Evolutionary conservation across 768 basidiomycete genomes (phyloP).

Genomic region (Pisolithus tinctorius): DNA sequence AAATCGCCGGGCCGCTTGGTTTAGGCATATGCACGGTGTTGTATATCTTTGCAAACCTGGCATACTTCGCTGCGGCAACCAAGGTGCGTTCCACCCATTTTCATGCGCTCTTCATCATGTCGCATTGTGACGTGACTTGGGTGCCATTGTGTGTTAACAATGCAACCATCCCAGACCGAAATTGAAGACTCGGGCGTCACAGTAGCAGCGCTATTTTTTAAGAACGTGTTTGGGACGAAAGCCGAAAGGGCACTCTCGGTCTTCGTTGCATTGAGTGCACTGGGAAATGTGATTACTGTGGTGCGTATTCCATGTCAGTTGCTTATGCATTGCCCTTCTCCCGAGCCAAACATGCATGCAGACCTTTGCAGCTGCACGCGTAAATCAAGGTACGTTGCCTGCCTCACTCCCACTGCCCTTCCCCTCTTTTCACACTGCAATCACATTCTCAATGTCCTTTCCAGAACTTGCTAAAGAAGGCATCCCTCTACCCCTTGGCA

Average conservation of each 20-base stretch:
- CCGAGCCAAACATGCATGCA: conserved; percentile 10
- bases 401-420: not conserved
- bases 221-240: conserved; percentile 46
- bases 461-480: conserved; percentile 57
- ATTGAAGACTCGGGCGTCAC: conserved; percentile 45
- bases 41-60: conserved; percentile 51
- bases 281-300: conserved; percentile 25
- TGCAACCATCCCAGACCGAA: conserved; percentile 25
- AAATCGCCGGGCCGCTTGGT: conserved; percentile 55
- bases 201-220: conserved; percentile 56
- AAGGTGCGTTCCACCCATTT: conserved; percentile 9
- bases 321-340: not conserved
- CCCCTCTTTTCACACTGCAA: no score
- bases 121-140: not conserved
- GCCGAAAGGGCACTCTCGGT: conserved; percentile 52
- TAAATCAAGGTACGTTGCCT: conserved; percentile 41
- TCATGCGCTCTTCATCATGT: not conserved
- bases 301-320: conserved; percentile 4
- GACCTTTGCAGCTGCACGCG: conserved; percentile 45
- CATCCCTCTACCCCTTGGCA: conserved; percentile 53
- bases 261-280: conserved; percentile 42
- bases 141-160: no score
- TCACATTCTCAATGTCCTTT: not conserved
- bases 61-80: conserved; percentile 41
- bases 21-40: conserved; percentile 45